phyloP scores from a whole-genome alignment of 306 rosid genomes.

The Herpetospermum pedunculosum region DNA sequence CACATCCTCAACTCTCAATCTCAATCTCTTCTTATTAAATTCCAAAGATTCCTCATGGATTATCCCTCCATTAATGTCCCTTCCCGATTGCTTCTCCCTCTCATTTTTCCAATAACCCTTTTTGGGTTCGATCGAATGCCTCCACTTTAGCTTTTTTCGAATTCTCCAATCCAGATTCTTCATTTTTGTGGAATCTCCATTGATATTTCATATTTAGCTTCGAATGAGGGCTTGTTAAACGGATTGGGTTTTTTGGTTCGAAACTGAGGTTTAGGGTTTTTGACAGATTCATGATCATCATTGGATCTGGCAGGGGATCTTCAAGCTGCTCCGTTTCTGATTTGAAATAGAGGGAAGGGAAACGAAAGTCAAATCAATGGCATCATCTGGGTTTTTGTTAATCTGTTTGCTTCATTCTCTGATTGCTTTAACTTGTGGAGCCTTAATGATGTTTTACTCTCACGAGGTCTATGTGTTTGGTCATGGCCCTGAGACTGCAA shows the following conservation, averaged over 20 bases:
- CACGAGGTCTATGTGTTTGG: conserved; percentile 47
- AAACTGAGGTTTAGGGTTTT: conserved; percentile 3
- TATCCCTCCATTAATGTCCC: not conserved
- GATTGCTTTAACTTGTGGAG: conserved; percentile 62
- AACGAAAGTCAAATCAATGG: conserved; percentile 28
- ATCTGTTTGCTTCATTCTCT: conserved; percentile 70
- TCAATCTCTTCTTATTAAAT: not conserved
- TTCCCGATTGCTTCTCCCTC: not conserved
- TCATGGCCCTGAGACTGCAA: conserved; percentile 61
- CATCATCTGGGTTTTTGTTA: conserved; percentile 46
- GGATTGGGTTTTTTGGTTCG: not conserved
- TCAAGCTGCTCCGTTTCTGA: not conserved
- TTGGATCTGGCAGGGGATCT: not conserved
- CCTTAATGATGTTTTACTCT: conserved; percentile 62
- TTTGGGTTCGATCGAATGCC: not conserved
- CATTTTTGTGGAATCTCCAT: no score
- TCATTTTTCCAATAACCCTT: not conserved
- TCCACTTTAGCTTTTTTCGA: not conserved
- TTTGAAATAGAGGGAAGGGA: not conserved
- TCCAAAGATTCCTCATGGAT: not conserved
- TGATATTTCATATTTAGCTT: not conserved
- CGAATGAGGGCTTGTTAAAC: not conserved
- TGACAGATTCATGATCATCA: not conserved
- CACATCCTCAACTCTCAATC: not conserved
- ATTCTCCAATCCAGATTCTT: no score